Percentiles rank a stretch among this genome's conserved stretches.
Conservation (phyloP, 306 rosid genomes). For the Corylus americana region DNA sequence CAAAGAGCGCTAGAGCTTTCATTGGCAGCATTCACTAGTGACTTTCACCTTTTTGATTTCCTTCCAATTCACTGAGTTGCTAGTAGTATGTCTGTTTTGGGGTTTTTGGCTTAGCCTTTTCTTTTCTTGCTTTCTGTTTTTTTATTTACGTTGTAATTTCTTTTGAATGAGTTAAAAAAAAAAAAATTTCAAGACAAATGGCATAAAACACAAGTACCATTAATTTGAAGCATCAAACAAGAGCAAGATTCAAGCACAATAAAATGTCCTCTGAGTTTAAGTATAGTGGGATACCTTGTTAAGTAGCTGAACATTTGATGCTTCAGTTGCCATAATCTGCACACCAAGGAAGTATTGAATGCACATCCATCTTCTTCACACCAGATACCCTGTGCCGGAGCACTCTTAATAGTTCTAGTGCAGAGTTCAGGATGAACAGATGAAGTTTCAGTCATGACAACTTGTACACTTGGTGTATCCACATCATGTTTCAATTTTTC, state of each 20-base stretch:
- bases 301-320: constrained; percentile 69
- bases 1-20: too few relatives aligned
- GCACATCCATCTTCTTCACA: constrained; percentile 87
- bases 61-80: too few relatives aligned
- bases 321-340: constrained; percentile 72
- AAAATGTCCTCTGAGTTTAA: not conserved
- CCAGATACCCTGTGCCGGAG: constrained; percentile 66
- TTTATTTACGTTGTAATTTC: too few relatives aligned
- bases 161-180: too few relatives aligned
- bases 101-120: too few relatives aligned
- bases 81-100: too few relatives aligned
- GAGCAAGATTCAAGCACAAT: constrained; percentile 22
- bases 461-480: constrained; percentile 42
- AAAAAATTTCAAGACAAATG: not conserved
- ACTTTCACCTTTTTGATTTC: too few relatives aligned
- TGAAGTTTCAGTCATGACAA: constrained; percentile 60
- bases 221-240: constrained; percentile 1
- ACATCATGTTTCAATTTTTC: constrained; percentile 28
- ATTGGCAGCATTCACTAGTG: too few relatives aligned
- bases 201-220: constrained; percentile 3
- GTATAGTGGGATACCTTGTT: constrained; percentile 50
- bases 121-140: too few relatives aligned
- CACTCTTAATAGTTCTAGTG: constrained; percentile 34
- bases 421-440: constrained; percentile 54
- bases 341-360: constrained; percentile 71